Conservation (phyloP, 2,329 filamentous ascomycete species). For the Neurospora sp. region DNA sequence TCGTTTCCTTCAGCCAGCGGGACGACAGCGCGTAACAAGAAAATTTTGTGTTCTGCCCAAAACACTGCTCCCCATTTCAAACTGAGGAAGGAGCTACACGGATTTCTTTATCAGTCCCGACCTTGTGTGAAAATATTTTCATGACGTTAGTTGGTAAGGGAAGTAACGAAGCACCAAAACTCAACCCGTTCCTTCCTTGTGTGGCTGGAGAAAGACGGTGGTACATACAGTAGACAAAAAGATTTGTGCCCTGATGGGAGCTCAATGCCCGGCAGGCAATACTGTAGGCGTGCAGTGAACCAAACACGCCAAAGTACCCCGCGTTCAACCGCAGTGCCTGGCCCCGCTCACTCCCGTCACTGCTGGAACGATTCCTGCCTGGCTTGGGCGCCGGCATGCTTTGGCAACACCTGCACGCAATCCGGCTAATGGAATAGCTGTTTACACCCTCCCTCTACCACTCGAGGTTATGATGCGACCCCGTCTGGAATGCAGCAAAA, state of each 20-base stretch:
- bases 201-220: not conserved
- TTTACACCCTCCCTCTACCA: not conserved
- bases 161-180: not conserved
- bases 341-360: not conserved
- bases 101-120: not conserved
- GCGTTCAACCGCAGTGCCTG: not conserved
- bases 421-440: not conserved
- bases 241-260: not conserved
- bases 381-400: not conserved
- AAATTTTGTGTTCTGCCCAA: not conserved
- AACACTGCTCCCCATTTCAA: not conserved
- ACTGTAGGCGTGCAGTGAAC: no score
- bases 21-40: not conserved
- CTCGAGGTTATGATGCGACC: not conserved
- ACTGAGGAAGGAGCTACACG: not conserved
- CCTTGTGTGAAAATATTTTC: not conserved
- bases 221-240: not conserved
- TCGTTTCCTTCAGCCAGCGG: not conserved
- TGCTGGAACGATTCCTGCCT: not conserved
- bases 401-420: not conserved
- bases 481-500: not conserved
- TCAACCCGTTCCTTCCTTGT: not conserved
- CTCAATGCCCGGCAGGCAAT: not conserved
- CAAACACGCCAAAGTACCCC: not conserved
- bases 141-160: not conserved